Percentiles rank a stretch among this genome's conserved stretches.
Evolutionary conservation across 352 stramenopile genomes (phyloP).

Genomic region (Globisporangium canariense): DNA sequence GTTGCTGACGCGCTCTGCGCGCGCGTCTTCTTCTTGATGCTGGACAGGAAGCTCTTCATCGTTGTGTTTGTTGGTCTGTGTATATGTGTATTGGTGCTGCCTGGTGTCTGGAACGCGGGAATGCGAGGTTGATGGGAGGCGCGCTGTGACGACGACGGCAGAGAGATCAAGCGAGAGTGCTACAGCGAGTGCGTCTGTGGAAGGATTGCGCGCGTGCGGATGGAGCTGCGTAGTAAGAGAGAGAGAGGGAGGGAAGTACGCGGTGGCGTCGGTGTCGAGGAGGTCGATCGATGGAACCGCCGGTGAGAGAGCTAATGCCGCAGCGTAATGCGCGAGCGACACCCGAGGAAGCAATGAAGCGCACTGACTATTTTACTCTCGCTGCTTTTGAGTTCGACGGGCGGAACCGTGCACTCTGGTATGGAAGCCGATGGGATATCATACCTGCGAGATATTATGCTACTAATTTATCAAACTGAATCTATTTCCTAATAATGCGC

Average conservation of each 20-base stretch:
- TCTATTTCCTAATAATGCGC: neutral
- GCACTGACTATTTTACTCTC: neutral
- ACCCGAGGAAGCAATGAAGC: neutral
- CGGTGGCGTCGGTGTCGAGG: neutral
- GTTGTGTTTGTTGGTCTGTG: neutral
- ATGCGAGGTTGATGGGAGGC: neutral
- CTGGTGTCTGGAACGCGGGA: neutral
- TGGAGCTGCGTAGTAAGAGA: neutral
- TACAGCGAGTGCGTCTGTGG: neutral
- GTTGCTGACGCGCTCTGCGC: conserved; percentile 11
- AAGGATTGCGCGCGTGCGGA: neutral
- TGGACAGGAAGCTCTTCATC: conserved; percentile 20
- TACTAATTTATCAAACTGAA: too few relatives aligned
- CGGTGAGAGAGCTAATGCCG: neutral
- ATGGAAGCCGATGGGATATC: neutral
- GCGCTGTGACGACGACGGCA: neutral
- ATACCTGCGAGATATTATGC: neutral
- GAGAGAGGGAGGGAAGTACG: too few relatives aligned
- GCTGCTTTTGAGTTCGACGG: neutral
- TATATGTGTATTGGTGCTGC: neutral
- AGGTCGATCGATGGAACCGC: neutral
- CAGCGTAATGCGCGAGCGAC: neutral
- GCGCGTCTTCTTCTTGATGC: conserved; percentile 26
- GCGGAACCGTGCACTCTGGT: neutral
- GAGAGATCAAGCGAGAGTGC: neutral